Evolutionary conservation across 192 early-diverging fungal species (phyloP).

Genomic region (Backusella westeae): DNA sequence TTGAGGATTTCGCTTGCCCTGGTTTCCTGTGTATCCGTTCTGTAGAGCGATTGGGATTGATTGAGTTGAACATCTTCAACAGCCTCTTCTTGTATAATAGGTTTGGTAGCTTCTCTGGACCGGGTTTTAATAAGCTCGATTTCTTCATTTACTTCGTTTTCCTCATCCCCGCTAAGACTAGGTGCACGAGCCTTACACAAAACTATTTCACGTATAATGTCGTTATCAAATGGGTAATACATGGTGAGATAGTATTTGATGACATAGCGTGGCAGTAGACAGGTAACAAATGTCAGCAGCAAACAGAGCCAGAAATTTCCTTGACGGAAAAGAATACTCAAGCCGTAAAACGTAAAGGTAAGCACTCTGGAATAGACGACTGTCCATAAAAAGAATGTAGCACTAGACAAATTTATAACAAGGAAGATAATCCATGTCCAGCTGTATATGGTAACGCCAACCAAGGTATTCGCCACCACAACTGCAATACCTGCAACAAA

Average conservation of each 20-base stretch:
- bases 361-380: slow-evolving; percentile 50
- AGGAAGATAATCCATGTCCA: slow-evolving; percentile 72
- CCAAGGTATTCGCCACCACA: slow-evolving; percentile 74
- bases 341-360: slow-evolving; percentile 25
- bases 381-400: slow-evolving; percentile 58
- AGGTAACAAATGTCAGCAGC: slow-evolving; percentile 54
- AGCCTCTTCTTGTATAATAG: background rate
- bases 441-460: slow-evolving; percentile 70
- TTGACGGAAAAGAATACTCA: slow-evolving; percentile 55
- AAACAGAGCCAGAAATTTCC: slow-evolving; percentile 69
- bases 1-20: slow-evolving; percentile 31
- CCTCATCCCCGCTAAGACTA: slow-evolving; percentile 12
- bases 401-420: slow-evolving; percentile 45
- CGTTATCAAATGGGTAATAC: slow-evolving; percentile 75
- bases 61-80: background rate
- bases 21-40: slow-evolving; percentile 1
- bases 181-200: slow-evolving; percentile 3
- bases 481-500: slow-evolving; percentile 71
- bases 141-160: slow-evolving; percentile 14
- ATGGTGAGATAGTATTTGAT: slow-evolving; percentile 66
- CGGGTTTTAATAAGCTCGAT: background rate
- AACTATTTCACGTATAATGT: slow-evolving; percentile 85
- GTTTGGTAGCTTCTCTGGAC: background rate
- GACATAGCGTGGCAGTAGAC: slow-evolving; percentile 72
- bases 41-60: background rate